Evolutionary conservation across 169 alveolate genomes (phyloP), one percentile per base, ranked within the genome.

Genomic region (Ichthyophthirius multifiliis): DNA sequence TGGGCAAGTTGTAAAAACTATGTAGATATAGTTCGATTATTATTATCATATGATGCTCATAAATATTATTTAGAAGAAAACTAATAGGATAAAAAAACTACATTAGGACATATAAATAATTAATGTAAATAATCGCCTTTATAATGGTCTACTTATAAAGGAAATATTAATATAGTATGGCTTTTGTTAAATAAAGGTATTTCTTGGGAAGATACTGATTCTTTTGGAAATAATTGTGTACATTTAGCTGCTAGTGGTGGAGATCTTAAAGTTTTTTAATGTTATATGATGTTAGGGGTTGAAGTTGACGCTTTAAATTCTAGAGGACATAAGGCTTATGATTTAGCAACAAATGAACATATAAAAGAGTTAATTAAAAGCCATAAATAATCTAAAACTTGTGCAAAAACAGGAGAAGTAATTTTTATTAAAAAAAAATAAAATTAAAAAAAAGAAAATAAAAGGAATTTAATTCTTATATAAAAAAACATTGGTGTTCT

Each of bases 201-300:
- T 0, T 37, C 32, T 15, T 67, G 77, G 77, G 62, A 65, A 62
- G 94, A 86, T 63, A 88, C 89, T 16, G 96, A 92, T 81, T 76
- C 84, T 41, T 87, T 85, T 80, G 96, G 96, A 16, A 88, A 88
- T 81, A 88, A 90, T 62, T 89, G 93, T 64, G 92, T 91, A 4
- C 96, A 91, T 84, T 85, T 87, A 23, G 92, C 96, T 5, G 93
- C 96, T 18, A 89, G 93, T 16, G 82, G 90, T 31, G 93, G 93
- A 12, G 45, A 65, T 31, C 20, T 74, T 20, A 34, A 65, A 39
- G 92, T 89, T 1, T 84, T 91, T 18, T 86, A 88, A 80, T 86
- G 90, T 35, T 83, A 83, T 67, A 37, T 91, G 62, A 87, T 89
- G 39, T 71, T 84, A 41, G 96, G 96, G 10, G 92, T 91, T 13